Percentiles rank a stretch among this genome's conserved stretches.
Evolutionary conservation across 2,329 filamentous ascomycete genomes (phyloP).

Genomic region (Clonostachys rosea): DNA sequence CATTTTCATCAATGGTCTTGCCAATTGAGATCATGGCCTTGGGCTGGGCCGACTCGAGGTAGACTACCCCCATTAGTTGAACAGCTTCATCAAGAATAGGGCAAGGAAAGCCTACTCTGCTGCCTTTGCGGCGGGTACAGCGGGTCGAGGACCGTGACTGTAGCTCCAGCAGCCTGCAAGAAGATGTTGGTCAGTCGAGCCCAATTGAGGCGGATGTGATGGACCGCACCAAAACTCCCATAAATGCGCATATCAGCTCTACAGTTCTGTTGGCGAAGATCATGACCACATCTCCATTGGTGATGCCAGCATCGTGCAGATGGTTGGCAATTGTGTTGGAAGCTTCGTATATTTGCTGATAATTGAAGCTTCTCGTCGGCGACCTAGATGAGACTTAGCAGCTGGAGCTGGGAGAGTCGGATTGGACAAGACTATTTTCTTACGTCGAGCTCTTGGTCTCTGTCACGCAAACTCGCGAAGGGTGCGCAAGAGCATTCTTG

Average conservation of each 20-base stretch:
- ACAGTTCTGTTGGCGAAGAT: conserved; percentile 83
- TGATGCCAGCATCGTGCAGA: conserved; percentile 67
- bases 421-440: not conserved
- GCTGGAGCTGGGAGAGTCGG: not conserved
- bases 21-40: conserved; percentile 63
- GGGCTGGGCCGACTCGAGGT: conserved; percentile 75
- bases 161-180: conserved; percentile 49
- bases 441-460: conserved; percentile 36
- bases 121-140: conserved; percentile 20
- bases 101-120: conserved; percentile 6
- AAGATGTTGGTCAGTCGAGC: not conserved
- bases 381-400: conserved; percentile 16
- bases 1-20: conserved; percentile 50
- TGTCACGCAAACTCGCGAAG: conserved; percentile 49
- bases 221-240: conserved; percentile 57
- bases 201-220: not conserved
- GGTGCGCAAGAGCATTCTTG: conserved; percentile 61
- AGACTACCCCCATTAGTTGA: conserved; percentile 33
- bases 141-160: conserved; percentile 69
- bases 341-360: conserved; percentile 80
- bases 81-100: not conserved
- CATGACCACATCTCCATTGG: conserved; percentile 86
- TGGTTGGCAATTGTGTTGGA: conserved; percentile 79
- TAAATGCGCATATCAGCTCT: conserved; percentile 61
- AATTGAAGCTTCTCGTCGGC: conserved; percentile 68